Evolutionary conservation across 371 early-diverging fungal species (phyloP).

Genomic region (Dichotomocladium elegans): DNA sequence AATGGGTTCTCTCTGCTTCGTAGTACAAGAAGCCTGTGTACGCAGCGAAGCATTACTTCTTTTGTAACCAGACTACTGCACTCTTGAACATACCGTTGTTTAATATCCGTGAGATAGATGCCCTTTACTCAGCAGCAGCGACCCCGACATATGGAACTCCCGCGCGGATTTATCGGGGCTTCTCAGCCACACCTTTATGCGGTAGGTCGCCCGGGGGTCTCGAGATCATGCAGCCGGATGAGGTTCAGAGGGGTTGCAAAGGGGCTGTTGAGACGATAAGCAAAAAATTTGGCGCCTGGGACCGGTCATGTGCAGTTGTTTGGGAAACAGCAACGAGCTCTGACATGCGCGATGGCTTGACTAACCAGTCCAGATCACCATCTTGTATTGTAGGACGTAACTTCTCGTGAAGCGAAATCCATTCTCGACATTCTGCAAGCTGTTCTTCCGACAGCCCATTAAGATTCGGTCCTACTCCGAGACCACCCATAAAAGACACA

Average conservation of each 20-base stretch:
- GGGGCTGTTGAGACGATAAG: conserved; percentile 20
- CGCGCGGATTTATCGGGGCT: conserved; percentile 12
- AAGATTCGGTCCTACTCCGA: conserved; percentile 26
- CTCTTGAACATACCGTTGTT: conserved; percentile 8
- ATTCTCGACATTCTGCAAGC: conserved; percentile 11
- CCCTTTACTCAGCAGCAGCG: conserved; percentile 22
- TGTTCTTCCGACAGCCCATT: conserved; percentile 12
- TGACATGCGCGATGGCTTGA: conserved; percentile 11
- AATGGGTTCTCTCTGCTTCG: no score
- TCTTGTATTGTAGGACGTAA: conserved; percentile 19
- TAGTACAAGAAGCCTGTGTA: no score
- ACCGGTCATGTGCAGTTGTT: conserved; percentile 7
- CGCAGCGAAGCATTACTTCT: no score
- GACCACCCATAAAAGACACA: conserved; percentile 34
- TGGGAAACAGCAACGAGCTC: conserved; percentile 13
- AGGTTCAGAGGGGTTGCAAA: conserved; percentile 19
- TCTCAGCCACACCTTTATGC: conserved; percentile 12
- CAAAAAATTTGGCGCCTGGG: conserved; percentile 25
- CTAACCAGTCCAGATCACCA: conserved; percentile 27
- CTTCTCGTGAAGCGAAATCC: conserved; percentile 30
- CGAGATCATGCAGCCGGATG: conserved; percentile 14
- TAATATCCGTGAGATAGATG: background rate
- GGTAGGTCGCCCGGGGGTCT: conserved; percentile 6
- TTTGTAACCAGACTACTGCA: conserved; percentile 2
- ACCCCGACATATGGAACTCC: conserved; percentile 16